Percentiles rank a stretch among this genome's conserved stretches.
Conservation (phyloP, 352 stramenopile genomes). For the Phytophthora fragariaefolia region DNA sequence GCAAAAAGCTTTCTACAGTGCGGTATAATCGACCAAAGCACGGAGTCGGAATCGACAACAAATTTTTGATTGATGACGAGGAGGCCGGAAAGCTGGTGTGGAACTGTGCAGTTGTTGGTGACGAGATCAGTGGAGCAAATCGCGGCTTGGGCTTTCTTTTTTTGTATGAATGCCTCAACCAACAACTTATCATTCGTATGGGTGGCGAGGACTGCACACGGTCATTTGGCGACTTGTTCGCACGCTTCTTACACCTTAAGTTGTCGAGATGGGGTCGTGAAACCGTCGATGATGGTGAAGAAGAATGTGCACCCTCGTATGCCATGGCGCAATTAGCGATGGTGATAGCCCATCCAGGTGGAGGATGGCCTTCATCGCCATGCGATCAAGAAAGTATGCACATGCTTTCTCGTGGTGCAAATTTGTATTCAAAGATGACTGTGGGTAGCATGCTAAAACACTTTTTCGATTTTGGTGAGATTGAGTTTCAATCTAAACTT, state of each 20-base stretch:
- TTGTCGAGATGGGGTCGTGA: constrained; percentile 85
- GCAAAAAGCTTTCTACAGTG: constrained; percentile 84
- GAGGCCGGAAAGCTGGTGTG: constrained; percentile 83
- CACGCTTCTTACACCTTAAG: constrained; percentile 86
- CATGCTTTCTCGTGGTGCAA: constrained; percentile 76
- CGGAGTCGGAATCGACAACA: constrained; percentile 51
- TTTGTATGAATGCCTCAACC: constrained; percentile 84
- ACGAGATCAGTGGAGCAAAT: constrained; percentile 86
- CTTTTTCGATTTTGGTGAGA: constrained; percentile 84
- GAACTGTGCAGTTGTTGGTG: constrained; percentile 82
- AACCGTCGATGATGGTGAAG: constrained; percentile 85
- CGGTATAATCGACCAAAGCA: constrained; percentile 87
- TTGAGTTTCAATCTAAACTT: constrained; percentile 69
- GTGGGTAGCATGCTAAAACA: constrained; percentile 80
- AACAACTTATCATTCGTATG: constrained; percentile 67
- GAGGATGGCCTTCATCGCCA: constrained; percentile 64
- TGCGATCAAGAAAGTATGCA: constrained; percentile 72
- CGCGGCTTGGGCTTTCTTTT: constrained; percentile 82
- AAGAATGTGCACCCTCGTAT: constrained; percentile 79
- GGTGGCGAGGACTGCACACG: constrained; percentile 74
- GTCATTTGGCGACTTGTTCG: constrained; percentile 79
- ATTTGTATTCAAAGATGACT: constrained; percentile 85
- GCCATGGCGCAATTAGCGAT: constrained; percentile 79
- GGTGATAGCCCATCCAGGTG: constrained; percentile 61
- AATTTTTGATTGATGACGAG: constrained; percentile 80